Evolutionary conservation across 179 eudicot species (phyloP).

Genomic region (Patellifolia procumbens): DNA sequence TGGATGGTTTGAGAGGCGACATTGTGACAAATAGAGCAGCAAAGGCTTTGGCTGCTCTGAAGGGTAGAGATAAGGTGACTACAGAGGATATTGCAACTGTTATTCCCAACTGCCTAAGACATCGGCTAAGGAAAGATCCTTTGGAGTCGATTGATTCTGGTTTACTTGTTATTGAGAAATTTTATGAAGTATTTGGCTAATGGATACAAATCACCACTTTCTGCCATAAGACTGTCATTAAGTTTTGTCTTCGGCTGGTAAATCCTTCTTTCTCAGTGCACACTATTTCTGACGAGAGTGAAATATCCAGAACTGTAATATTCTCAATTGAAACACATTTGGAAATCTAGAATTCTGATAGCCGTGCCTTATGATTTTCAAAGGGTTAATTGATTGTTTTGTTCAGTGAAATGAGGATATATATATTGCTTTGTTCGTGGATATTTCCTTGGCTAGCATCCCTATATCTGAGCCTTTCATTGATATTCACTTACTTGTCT

Average conservation of each 20-base stretch:
- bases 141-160: conserved; percentile 95
- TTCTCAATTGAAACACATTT: conserved; percentile 10
- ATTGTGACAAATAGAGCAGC: conserved; percentile 97
- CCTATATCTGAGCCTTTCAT: background rate
- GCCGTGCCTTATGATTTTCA: background rate
- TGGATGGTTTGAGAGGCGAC: conserved; percentile 93
- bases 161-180: conserved; percentile 86
- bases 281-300: conserved; percentile 29
- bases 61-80: conserved; percentile 74
- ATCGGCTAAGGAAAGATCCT: conserved; percentile 93
- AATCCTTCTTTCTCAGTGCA: conserved; percentile 4
- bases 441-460: background rate
- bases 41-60: conserved; percentile 89
- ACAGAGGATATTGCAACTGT: conserved; percentile 93
- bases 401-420: conserved; percentile 1
- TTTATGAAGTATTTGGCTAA: conserved; percentile 81
- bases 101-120: conserved; percentile 91
- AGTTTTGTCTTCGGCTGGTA: conserved; percentile 23
- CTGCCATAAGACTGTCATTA: conserved; percentile 22
- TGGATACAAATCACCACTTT: conserved; percentile 14
- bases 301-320: conserved; percentile 14
- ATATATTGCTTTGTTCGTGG: background rate
- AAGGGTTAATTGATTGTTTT: background rate
- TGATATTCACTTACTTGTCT: background rate
- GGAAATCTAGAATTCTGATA: conserved; percentile 19